Evolutionary conservation across 345 rosid species (phyloP).

Genomic region (Anacardium occidentale): DNA sequence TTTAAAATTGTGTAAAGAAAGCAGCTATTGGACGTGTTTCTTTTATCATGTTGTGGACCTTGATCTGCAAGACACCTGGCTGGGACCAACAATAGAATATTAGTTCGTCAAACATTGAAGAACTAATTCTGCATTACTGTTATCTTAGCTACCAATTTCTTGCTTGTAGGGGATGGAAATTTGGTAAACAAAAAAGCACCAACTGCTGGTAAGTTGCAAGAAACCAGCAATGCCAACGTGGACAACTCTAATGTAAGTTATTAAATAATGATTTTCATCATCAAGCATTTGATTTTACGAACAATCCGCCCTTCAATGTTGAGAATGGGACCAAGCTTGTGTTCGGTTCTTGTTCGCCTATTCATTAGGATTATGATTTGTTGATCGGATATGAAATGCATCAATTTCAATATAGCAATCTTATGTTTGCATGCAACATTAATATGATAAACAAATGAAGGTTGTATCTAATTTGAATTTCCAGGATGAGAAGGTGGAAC

Average conservation of each 20-base stretch:
- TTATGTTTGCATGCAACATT: background rate
- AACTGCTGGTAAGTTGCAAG: slow-evolving; percentile 12
- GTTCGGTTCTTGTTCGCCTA: background rate
- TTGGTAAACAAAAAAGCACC: slow-evolving; percentile 17
- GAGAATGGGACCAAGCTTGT: background rate
- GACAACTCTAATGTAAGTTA: slow-evolving; percentile 29
- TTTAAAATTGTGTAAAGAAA: background rate
- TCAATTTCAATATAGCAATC: background rate
- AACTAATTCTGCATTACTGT: background rate
- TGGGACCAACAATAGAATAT: background rate
- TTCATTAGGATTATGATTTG: background rate
- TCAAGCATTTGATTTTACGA: background rate
- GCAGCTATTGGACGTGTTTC: background rate
- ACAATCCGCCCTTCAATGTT: background rate
- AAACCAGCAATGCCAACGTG: background rate
- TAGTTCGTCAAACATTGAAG: background rate
- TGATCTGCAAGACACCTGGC: background rate
- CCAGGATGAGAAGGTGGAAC: slow-evolving; percentile 40
- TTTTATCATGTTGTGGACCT: background rate
- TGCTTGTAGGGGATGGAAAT: slow-evolving; percentile 31
- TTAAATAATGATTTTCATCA: background rate
- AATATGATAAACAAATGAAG: slow-evolving; percentile 1
- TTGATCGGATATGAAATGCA: background rate
- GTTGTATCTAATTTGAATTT: slow-evolving; percentile 25
- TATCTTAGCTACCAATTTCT: background rate